A percentile compares a stretch with the other conserved stretches of the same genome.
Conservation (phyloP, 768 basidiomycete species). For the Lentinula raphanica region DNA sequence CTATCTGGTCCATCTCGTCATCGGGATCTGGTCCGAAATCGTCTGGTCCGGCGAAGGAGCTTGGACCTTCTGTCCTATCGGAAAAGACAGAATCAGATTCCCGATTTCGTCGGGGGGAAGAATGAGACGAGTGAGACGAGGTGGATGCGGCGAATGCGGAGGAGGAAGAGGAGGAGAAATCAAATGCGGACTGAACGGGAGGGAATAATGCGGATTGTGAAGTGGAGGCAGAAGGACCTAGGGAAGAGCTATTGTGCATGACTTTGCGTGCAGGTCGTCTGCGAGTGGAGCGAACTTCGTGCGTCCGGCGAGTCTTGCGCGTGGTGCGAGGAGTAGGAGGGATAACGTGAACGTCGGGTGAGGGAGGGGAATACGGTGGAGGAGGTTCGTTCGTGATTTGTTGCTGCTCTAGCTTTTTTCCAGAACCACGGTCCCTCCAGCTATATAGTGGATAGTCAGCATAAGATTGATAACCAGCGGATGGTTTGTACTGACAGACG, state of each 20-base stretch:
- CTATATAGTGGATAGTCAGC: conserved; percentile 27
- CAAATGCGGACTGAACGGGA: conserved; percentile 35
- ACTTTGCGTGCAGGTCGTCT: conserved; percentile 6
- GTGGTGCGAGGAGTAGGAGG: conserved; percentile 48
- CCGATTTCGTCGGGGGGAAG: conserved; percentile 15
- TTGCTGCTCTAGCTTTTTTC: conserved; percentile 21
- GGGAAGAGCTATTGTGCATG: conserved; percentile 3
- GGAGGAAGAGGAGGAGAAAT: conserved; percentile 26
- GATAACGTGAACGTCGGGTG: conserved; percentile 19
- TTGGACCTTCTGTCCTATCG: background rate
- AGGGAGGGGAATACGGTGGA: conserved; percentile 13
- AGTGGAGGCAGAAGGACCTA: conserved; percentile 10
- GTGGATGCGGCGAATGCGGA: background rate
- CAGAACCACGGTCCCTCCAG: conserved; percentile 75
- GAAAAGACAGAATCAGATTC: conserved; percentile 34
- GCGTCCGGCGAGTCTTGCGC: conserved; percentile 5
- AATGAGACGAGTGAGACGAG: no score
- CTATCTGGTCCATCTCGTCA: conserved; percentile 48
- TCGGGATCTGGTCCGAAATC: background rate
- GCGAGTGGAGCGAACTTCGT: conserved; percentile 6
- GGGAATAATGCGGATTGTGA: conserved; percentile 19
- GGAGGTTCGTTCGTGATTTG: conserved; percentile 10
- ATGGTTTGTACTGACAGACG: conserved; percentile 55
- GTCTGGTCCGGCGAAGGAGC: background rate
- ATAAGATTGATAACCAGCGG: background rate